Evolutionary conservation across 2,329 filamentous ascomycete species (phyloP), one percentile per base, ranked within the genome.

Genomic region (Fusarium sp.): DNA sequence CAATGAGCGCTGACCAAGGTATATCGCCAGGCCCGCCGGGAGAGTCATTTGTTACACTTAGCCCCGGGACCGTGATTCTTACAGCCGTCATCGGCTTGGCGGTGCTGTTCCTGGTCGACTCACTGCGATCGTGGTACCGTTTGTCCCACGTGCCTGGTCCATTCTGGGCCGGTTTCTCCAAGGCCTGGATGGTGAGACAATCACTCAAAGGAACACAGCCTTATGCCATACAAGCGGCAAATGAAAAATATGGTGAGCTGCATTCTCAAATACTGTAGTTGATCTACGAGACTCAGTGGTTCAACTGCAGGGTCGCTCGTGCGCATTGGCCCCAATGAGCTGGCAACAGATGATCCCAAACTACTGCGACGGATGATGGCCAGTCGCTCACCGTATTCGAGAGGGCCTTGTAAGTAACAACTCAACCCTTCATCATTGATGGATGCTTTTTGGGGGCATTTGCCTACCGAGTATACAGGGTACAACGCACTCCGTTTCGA

Each of bases 401-500:
- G 75, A 73, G 79, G 77, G 4, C 79, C 76, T 52, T 81, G 76
- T 79, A 73, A 37, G 64, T 70, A 20, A 42, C 24, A 5, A 29
- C 9, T n/a, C 38, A 20, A 42, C 11, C 71, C 14, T 67, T 37
- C 24, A 20, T 34, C 20, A 42, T 16, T 45, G 13, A 45, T 45
- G 13, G 4, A 24, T 45, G 20, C 13, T 45, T 8, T 45, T 45
- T 45, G 20, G 40, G 20, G 20, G 3, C 3, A 45, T 45, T 22
- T 45, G 20, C 40, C 40, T 45, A 45, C 40, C 20, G 13, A 6
- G 11, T 24, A 37, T 54, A 27, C 69, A 59, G 84, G 82, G 82
- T 87, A 87, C 76, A 83, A 85, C 71, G 84, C 83, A 11, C 69
- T 79, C 42, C 75, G 79, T 5, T 78, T 81, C 52, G 77, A 81